These are phyloP conservation scores for Rhodotorula kratochvilovae DNA, from an alignment of 768 basidiomycete genomes.

Conservation along the genomic window DNA sequence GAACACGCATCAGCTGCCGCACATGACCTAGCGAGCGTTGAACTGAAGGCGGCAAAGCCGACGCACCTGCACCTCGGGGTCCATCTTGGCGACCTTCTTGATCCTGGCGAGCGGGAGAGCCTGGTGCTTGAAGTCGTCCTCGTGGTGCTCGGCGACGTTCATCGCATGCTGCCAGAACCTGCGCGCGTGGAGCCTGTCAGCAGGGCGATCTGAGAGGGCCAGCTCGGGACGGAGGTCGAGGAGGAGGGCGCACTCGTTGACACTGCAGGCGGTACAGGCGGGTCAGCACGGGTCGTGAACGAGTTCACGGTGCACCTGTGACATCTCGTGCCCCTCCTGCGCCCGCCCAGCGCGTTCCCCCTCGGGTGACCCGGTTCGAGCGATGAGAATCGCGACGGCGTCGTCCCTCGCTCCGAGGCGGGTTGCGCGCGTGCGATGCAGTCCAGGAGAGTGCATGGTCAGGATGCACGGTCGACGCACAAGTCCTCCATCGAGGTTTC, in stretches of 20 bases:
- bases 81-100: slow-evolving; percentile 98
- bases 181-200: background rate
- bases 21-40: too few species aligned
- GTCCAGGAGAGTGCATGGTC: too few species aligned
- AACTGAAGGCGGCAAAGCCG: too few species aligned
- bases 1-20: background rate
- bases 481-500: slow-evolving; percentile 27
- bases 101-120: slow-evolving; percentile 88
- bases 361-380: too few species aligned
- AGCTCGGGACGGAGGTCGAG: background rate
- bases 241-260: slow-evolving; percentile 17
- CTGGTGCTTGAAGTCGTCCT: slow-evolving; percentile 54
- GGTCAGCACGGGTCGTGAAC: background rate
- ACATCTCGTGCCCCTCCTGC: background rate
- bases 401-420: too few species aligned
- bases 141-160: slow-evolving; percentile 35
- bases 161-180: slow-evolving; percentile 40
- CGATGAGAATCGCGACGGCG: too few species aligned
- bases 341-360: too few species aligned
- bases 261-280: background rate
- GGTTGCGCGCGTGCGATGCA: too few species aligned
- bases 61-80: slow-evolving; percentile 88
- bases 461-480: background rate
- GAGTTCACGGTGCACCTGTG: background rate
- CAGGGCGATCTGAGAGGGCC: background rate